These are phyloP conservation scores for Lactifluus echinatus DNA, from an alignment of 768 basidiomycete species.

Conservation along the genomic window DNA sequence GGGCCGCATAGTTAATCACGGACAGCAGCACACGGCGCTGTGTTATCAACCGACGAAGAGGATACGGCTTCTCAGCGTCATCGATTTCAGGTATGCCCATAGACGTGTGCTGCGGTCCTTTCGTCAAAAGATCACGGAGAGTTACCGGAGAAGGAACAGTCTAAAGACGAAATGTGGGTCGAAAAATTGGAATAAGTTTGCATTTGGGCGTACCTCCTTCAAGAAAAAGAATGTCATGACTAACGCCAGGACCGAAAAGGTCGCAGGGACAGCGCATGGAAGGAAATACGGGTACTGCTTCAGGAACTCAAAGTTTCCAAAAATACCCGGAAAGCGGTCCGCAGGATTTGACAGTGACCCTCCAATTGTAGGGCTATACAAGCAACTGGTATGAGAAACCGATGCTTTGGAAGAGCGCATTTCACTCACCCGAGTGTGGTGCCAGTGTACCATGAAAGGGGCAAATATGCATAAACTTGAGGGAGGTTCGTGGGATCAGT, in stretches of 20 bases:
- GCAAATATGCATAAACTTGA: slow-evolving; percentile 60
- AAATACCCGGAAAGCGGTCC: slow-evolving; percentile 55
- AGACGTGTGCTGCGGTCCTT: neutral
- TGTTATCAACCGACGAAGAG: slow-evolving; percentile 44
- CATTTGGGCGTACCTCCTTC: slow-evolving; percentile 40
- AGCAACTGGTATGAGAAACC: slow-evolving; percentile 1
- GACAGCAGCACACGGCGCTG: slow-evolving; percentile 51
- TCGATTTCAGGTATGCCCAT: slow-evolving; percentile 4
- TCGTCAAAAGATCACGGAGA: slow-evolving; percentile 9
- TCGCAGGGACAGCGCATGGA: slow-evolving; percentile 59
- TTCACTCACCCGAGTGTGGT: slow-evolving; percentile 36
- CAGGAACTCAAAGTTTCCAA: slow-evolving; percentile 52
- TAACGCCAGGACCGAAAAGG: slow-evolving; percentile 48
- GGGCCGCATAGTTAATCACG: slow-evolving; percentile 53
- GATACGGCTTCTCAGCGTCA: slow-evolving; percentile 32
- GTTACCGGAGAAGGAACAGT: slow-evolving; percentile 15
- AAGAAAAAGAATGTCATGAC: slow-evolving; percentile 44
- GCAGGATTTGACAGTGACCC: slow-evolving; percentile 57
- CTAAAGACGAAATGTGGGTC: neutral
- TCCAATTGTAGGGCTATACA: slow-evolving; percentile 54
- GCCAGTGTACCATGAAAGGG: slow-evolving; percentile 41
- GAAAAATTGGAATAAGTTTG: slow-evolving; percentile 15
- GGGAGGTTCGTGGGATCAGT: slow-evolving; percentile 65
- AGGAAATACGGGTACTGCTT: slow-evolving; percentile 66
- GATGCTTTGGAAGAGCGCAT: neutral